Conservation (phyloP, 1,284 basidiomycete species). For the Afroboletus lepidellus region DNA sequence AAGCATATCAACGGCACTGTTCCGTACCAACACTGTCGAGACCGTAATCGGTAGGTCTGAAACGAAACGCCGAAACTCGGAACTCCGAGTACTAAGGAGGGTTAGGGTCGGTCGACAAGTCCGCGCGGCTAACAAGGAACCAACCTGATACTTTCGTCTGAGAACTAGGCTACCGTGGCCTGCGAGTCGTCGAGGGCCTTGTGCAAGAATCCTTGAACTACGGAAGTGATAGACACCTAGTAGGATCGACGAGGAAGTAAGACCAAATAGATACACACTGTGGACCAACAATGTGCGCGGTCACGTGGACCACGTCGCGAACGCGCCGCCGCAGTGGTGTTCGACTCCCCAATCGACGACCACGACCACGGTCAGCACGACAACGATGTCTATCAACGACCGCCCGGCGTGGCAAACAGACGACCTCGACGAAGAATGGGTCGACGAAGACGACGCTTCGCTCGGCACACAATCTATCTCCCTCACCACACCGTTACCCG, state of each 20-base stretch:
- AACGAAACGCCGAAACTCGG: slow-evolving; percentile 6
- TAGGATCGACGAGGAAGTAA: slow-evolving; percentile 22
- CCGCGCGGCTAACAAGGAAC: background rate
- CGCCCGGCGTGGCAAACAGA: slow-evolving; percentile 76
- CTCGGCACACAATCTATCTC: slow-evolving; percentile 53
- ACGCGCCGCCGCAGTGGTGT: slow-evolving; percentile 15
- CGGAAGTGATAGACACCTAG: no score
- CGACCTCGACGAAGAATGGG: slow-evolving; percentile 78
- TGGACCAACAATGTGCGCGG: slow-evolving; percentile 21
- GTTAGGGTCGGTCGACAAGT: background rate
- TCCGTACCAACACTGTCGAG: slow-evolving; percentile 1
- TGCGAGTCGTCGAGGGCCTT: no score
- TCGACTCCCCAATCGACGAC: slow-evolving; percentile 2
- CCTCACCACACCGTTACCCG: slow-evolving; percentile 58
- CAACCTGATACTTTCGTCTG: no score
- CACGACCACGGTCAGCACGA: background rate
- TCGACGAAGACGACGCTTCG: slow-evolving; percentile 49
- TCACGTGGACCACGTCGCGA: slow-evolving; percentile 24
- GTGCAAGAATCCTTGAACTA: no score
- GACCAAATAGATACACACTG: slow-evolving; percentile 22
- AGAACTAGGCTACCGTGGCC: no score
- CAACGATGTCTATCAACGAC: slow-evolving; percentile 15
- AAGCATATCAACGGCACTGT: no score
- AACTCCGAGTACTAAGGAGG: background rate
- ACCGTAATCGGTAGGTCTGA: slow-evolving; percentile 12